phyloP scores from a whole-genome alignment of 805 yeast genomes.

The Saccharomyces paradoxus region DNA sequence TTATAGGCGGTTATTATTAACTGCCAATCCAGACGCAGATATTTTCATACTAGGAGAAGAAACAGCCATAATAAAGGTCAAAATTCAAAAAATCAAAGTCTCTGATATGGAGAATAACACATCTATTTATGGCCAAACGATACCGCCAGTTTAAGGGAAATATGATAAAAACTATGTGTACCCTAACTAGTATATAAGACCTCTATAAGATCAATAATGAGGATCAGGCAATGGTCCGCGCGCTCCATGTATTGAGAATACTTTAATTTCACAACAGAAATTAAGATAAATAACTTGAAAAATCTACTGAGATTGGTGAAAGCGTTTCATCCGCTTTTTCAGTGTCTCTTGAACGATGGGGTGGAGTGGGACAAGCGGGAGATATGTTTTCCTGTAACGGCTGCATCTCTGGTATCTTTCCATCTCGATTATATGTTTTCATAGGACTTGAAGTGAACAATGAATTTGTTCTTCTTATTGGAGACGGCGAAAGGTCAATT shows the following conservation, averaged over 20 bases:
- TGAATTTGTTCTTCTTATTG: slow-evolving; percentile 16
- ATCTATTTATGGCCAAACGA: slow-evolving; percentile 18
- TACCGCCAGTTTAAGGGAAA: not conserved
- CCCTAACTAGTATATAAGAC: not conserved
- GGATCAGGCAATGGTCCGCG: not conserved
- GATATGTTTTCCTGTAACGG: slow-evolving; percentile 1
- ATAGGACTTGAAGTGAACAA: slow-evolving; percentile 22
- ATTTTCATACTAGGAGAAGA: slow-evolving; percentile 59
- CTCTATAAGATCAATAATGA: not conserved
- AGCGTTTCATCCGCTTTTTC: slow-evolving; percentile 16
- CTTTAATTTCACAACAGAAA: not conserved
- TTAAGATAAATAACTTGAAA: slow-evolving; percentile 18
- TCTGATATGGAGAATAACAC: slow-evolving; percentile 65
- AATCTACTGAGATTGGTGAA: slow-evolving; percentile 28
- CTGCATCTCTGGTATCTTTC: not conserved
- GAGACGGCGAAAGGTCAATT: slow-evolving; percentile 19
- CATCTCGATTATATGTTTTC: not conserved
- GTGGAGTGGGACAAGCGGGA: not conserved
- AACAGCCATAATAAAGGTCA: slow-evolving; percentile 58
- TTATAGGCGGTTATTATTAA: slow-evolving; percentile 53
- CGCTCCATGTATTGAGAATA: too few species aligned
- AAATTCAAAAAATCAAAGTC: slow-evolving; percentile 57
- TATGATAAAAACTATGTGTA: not conserved
- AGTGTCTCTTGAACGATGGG: slow-evolving; percentile 5
- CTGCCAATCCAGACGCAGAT: slow-evolving; percentile 59